These are phyloP conservation scores for Exophiala calicioides DNA, from an alignment of 2,329 filamentous ascomycete genomes.

Conservation along the genomic window DNA sequence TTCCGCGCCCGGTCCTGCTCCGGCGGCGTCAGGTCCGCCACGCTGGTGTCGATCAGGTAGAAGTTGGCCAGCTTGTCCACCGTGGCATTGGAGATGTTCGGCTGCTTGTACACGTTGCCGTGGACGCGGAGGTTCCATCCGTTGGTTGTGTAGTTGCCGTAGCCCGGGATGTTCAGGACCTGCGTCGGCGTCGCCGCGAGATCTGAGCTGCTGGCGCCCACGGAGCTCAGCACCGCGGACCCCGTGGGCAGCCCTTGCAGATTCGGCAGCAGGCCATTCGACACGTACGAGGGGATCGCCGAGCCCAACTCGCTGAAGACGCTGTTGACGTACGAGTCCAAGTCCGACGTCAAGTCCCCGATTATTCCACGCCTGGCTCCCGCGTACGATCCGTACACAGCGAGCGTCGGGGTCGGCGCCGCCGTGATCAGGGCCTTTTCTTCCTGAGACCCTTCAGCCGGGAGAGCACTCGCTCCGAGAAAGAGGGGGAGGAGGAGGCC, in stretches of 20 bases:
- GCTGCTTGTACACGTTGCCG: conserved; percentile 79
- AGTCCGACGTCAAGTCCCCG: conserved; percentile 49
- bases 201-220: conserved; percentile 61
- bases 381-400: conserved; percentile 44
- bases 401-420: conserved; percentile 41
- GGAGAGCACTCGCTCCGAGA: conserved; percentile 12
- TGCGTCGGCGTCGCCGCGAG: conserved; percentile 66
- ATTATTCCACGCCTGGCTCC: conserved; percentile 52
- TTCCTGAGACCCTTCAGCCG: conserved; percentile 16
- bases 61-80: conserved; percentile 69
- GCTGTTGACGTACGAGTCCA: conserved; percentile 35
- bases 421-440: conserved; percentile 46
- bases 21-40: conserved; percentile 59
- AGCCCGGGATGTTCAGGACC: conserved; percentile 69
- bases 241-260: conserved; percentile 68
- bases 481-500: conserved; percentile 3
- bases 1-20: conserved; percentile 71
- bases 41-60: conserved; percentile 67
- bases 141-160: conserved; percentile 76
- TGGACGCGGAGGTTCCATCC: conserved; percentile 77
- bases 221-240: conserved; percentile 59
- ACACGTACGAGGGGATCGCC: conserved; percentile 60
- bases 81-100: conserved; percentile 64
- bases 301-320: conserved; percentile 54
- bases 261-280: conserved; percentile 66